Conservation (phyloP, 768 basidiomycete genomes). For the Tricholoma furcatifolium region DNA sequence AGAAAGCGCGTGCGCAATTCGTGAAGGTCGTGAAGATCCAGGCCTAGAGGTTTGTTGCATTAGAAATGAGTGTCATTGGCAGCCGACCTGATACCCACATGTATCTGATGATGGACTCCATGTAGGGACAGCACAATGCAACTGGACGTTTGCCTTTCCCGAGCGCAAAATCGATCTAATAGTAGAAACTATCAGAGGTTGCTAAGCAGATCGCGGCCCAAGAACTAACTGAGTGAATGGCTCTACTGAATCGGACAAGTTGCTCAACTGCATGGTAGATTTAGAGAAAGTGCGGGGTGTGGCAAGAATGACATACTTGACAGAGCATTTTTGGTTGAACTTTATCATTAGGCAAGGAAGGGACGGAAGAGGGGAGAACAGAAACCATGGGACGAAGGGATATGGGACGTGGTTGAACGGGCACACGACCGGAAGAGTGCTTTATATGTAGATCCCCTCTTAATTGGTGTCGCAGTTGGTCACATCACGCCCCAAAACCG, state of each 20-base stretch:
- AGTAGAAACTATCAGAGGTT: background rate
- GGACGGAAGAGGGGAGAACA: constrained; percentile 18
- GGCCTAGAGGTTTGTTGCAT: constrained; percentile 33
- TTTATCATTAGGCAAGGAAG: constrained; percentile 23
- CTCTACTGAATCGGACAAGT: constrained; percentile 54
- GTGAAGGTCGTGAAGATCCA: constrained; percentile 69
- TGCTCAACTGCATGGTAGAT: constrained; percentile 43
- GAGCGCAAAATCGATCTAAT: constrained; percentile 48
- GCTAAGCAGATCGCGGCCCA: background rate
- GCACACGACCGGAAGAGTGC: constrained; percentile 28
- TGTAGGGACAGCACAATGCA: constrained; percentile 69
- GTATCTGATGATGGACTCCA: constrained; percentile 58
- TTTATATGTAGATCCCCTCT: constrained; percentile 10
- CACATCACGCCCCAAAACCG: constrained; percentile 29
- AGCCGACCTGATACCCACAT: constrained; percentile 40
- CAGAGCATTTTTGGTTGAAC: constrained; percentile 25
- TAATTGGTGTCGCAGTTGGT: constrained; percentile 10
- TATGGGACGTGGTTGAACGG: background rate
- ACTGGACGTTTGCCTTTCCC: constrained; percentile 45
- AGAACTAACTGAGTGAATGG: constrained; percentile 57
- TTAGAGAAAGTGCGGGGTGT: constrained; percentile 1
- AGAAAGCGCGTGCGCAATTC: constrained; percentile 62
- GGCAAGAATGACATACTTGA: constrained; percentile 30
- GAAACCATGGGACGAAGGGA: constrained; percentile 22
- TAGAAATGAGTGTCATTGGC: background rate